Conservation (phyloP, 1,139 yeast genomes). For the Pneumocystis murina region DNA sequence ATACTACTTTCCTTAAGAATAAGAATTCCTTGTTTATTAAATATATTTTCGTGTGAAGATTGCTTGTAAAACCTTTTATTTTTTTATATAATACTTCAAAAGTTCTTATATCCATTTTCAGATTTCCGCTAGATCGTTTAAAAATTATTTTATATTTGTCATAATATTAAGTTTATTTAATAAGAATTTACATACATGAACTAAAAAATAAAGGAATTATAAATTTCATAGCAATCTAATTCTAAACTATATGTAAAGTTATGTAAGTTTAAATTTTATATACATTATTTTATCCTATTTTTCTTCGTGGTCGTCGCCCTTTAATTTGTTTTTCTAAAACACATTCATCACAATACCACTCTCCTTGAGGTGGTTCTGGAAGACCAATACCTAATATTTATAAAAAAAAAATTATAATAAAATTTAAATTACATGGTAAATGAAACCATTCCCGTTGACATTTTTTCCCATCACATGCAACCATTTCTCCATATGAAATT, state of each 20-base stretch:
- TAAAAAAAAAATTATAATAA: background rate
- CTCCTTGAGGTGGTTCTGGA: conserved; percentile 81
- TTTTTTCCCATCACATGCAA: conserved; percentile 89
- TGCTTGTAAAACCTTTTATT: background rate
- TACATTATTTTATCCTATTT: background rate
- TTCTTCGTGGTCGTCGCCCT: background rate
- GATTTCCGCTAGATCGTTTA: background rate
- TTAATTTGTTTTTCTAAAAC: background rate
- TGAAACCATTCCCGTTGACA: conserved; percentile 97
- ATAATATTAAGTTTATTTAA: background rate
- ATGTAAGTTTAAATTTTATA: background rate
- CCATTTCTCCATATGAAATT: conserved; percentile 96
- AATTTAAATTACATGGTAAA: conserved; percentile 44
- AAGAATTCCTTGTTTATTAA: background rate
- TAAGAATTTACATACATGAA: background rate
- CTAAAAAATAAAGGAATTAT: background rate
- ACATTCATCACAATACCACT: conserved; percentile 96
- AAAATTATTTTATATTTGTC: background rate
- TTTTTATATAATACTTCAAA: background rate
- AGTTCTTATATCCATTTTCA: background rate
- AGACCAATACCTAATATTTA: conserved; percentile 42
- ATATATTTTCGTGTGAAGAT: background rate
- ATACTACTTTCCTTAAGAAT: conserved; percentile 6
- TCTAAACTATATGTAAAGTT: background rate
- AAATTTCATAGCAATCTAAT: background rate